Evolutionary conservation across 331 rosid species (phyloP), one percentile per base, ranked within the genome.

Genomic region (Acacia concinna): DNA sequence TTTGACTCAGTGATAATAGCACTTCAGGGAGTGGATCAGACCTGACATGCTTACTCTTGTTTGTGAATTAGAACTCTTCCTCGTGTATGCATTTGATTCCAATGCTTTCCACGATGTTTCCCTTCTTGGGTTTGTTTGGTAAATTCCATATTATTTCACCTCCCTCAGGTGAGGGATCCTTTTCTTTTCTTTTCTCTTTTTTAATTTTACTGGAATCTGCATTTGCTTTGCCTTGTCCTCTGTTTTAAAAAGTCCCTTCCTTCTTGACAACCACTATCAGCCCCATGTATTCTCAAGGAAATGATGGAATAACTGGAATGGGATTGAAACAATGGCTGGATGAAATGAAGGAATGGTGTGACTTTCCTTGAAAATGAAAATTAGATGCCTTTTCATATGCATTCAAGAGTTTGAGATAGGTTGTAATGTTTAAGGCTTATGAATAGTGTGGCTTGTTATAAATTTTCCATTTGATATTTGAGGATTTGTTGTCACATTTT

Each of bases 31-130:
- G 77, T 84, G 86, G 86, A 86, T 78, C 80, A 77, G 72, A 44
- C 47, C n/a, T 37, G 71, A 20, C 77, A 69, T 67, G 83, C 79
- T 77, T 78, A 27, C 83, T 69, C 52, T 83, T 81, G 84, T 86
- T 85, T 79, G 83, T 87, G 85, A 79, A 80, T 85, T 80, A 75
- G 67, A 76, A 81, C 74, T 65, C 75, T 37, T 68, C 82, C 90
- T 83, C 89, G 90, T 75, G 88, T 73, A 43, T n/a, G 87, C 90
- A 69, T 87, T 86, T 85, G 25, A 66, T 60, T 49, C 77, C 74
- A 87, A 80, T 82, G 91, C 85, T 79, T 82, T 69, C 60, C 83
- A 17, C 85, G 88, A 86, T 84, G 94, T 88, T 79, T 79, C 76
- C 79, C 75, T 71, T 73, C 78, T 71, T 82, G 51, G 72, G 65